phyloP scores from a whole-genome alignment of 129 eudicot genomes.

The Centrapalus pauciflorus region DNA sequence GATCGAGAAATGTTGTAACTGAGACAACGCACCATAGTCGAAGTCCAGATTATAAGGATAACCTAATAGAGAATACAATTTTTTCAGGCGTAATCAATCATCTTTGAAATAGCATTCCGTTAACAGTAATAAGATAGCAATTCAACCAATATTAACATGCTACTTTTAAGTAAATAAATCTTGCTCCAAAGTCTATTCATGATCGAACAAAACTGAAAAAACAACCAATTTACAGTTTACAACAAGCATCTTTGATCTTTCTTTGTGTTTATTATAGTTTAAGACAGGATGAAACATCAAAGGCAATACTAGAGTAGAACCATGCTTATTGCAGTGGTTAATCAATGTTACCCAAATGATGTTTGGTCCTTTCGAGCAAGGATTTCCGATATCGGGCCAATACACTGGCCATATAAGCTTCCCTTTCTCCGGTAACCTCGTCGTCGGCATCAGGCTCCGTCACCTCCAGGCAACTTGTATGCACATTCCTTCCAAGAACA shows the following conservation, averaged over 20 bases:
- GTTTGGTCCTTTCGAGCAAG: slow-evolving; percentile 75
- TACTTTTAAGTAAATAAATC: neutral
- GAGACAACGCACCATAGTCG: slow-evolving; percentile 90
- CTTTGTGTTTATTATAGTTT: too few relatives aligned
- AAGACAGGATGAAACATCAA: too few relatives aligned
- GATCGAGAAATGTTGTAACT: slow-evolving; percentile 93
- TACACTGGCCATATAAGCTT: slow-evolving; percentile 87
- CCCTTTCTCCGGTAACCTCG: slow-evolving; percentile 89
- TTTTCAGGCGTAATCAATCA: slow-evolving; percentile 5
- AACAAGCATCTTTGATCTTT: too few relatives aligned
- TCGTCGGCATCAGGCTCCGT: slow-evolving; percentile 94
- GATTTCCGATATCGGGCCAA: slow-evolving; percentile 77
- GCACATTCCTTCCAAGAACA: slow-evolving; percentile 83
- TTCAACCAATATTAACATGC: neutral
- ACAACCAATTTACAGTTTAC: too few relatives aligned
- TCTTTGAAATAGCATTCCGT: too few relatives aligned
- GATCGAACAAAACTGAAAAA: neutral
- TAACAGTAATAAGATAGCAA: neutral
- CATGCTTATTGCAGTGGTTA: too few relatives aligned
- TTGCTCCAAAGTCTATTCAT: neutral
- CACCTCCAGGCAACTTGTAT: slow-evolving; percentile 56
- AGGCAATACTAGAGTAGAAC: too few relatives aligned
- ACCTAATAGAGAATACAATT: slow-evolving; percentile 32
- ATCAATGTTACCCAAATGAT: slow-evolving; percentile 68
- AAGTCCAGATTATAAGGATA: slow-evolving; percentile 96